Evolutionary conservation across 2,329 filamentous ascomycete species (phyloP), one percentile per base, ranked within the genome.

Genomic region (Aplosporella prunicola): DNA sequence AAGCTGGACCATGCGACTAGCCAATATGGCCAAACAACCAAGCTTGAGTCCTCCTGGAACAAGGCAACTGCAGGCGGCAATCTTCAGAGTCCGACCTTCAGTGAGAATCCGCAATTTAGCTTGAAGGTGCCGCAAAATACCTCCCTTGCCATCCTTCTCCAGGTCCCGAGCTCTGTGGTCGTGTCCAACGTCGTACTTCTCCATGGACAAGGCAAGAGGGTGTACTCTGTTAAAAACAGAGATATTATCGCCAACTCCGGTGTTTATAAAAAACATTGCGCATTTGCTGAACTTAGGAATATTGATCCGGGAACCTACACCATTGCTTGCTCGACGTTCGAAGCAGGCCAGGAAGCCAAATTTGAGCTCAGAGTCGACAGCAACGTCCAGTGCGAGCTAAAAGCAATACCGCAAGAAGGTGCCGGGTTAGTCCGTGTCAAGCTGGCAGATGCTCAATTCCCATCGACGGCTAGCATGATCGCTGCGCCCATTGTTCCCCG

Each of bases 321-420:
- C 0, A 71, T 94, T 39, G 81, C 95, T 5, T 89, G 82, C 55
- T 94, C 86, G 2, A 93, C 89, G 0, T 96, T 93, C 56, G 86
- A 93, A 45, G 72, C 80, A 0, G 81, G 80, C 7, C 84, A 93
- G 52, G 66, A 76, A 1, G 83, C 82, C 3, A 69, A 71, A 32
- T 96, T 93, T 52, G 75, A 71, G 1, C 67, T 98, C 7, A 75
- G 78, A 40, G 69, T 95, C n/a, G 78, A 79, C 31, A 79, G 81
- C 22, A 75, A 71, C 37, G 55, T 63, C 2, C 65, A 71, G 0
- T 71, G 78, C 24, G 50, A 58, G 1, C 55, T 93, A 5, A 64
- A 63, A 6, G 71, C 73, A 11, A 69, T 95, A 3, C 72, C 78
- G 0, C 66, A 78, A 5, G 83, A 91, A 55, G 78, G 77, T 6